phyloP scores from a whole-genome alignment of 768 basidiomycete genomes.

The Panus rudis region DNA sequence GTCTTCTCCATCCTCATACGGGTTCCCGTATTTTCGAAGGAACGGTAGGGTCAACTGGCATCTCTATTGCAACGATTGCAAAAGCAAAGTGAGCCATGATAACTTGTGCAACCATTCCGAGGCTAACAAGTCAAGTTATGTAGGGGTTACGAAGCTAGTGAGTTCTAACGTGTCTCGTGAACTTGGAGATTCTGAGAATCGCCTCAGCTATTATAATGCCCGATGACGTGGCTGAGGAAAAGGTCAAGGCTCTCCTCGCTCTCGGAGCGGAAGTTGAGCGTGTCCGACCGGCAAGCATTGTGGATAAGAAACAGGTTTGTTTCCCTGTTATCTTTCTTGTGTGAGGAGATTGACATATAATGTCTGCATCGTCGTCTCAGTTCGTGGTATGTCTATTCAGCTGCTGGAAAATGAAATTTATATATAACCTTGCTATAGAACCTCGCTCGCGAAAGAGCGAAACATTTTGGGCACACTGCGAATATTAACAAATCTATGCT shows the following conservation, averaged over 20 bases:
- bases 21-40: conserved; percentile 95
- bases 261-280: conserved; percentile 88
- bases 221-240: conserved; percentile 86
- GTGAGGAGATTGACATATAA: background rate
- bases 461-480: conserved; percentile 54
- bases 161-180: conserved; percentile 19
- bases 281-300: conserved; percentile 91
- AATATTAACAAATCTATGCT: conserved; percentile 10
- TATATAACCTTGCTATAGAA: conserved; percentile 46
- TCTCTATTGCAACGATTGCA: conserved; percentile 92
- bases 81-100: conserved; percentile 57
- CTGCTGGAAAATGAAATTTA: background rate
- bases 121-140: background rate
- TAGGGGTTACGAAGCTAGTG: conserved; percentile 87
- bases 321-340: conserved; percentile 11
- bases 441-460: conserved; percentile 74
- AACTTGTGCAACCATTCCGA: background rate
- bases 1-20: conserved; percentile 77
- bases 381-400: conserved; percentile 60
- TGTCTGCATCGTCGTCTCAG: conserved; percentile 26
- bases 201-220: conserved; percentile 79
- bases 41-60: conserved; percentile 93
- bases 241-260: conserved; percentile 73
- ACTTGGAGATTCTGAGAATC: background rate
- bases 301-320: conserved; percentile 88